Percentiles rank a stretch among this genome's conserved stretches.
Evolutionary conservation across 176 grass and related monocot species (phyloP).

Genomic region (Coix lacrymajobi): DNA sequence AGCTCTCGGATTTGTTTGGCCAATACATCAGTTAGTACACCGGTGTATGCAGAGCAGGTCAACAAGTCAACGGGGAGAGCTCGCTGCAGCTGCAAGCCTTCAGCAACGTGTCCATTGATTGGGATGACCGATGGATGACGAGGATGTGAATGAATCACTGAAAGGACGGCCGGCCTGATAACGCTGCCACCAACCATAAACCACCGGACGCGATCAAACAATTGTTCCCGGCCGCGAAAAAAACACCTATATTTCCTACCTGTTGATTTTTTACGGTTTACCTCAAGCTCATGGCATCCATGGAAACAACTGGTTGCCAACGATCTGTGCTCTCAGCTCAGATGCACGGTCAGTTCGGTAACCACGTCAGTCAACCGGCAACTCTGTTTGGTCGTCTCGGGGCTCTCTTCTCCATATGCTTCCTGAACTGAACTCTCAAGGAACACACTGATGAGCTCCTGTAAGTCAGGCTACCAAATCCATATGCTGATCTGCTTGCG

Average conservation of each 20-base stretch:
- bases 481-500: not conserved
- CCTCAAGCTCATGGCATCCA: not conserved
- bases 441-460: too few relatives aligned
- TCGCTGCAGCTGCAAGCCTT: not conserved
- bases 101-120: not conserved
- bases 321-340: not conserved
- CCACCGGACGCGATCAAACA: not conserved
- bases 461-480: too few relatives aligned
- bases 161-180: not conserved
- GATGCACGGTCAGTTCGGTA: slow-evolving; percentile 9
- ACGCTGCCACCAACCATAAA: not conserved
- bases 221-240: not conserved
- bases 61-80: not conserved
- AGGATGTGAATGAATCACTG: not conserved
- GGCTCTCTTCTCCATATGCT: not conserved
- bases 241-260: not conserved
- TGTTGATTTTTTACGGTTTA: not conserved
- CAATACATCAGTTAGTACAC: not conserved
- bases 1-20: not conserved
- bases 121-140: not conserved
- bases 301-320: not conserved
- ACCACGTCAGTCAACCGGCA: not conserved
- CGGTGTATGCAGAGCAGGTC: not conserved
- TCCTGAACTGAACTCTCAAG: too few relatives aligned
- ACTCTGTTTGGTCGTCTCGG: not conserved